Conservation (phyloP, 306 rosid species). For the Acacia melanoxylon region DNA sequence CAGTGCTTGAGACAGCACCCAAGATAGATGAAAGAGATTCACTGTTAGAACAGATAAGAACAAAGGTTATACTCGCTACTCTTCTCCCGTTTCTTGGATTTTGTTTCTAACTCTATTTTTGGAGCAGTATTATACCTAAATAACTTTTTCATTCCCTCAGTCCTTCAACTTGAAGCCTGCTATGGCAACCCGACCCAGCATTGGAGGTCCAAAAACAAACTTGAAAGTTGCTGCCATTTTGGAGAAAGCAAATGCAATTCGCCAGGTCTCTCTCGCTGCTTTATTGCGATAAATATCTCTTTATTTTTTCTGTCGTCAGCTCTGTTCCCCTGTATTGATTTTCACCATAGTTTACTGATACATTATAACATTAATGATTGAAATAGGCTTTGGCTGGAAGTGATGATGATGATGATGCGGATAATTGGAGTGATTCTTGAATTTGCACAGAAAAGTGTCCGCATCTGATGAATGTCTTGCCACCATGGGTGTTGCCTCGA, state of each 20-base stretch:
- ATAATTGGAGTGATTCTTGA: conserved; percentile 85
- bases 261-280: conserved; percentile 63
- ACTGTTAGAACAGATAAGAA: conserved; percentile 79
- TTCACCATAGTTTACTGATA: conserved; percentile 26
- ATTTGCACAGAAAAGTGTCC: conserved; percentile 20
- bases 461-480: conserved; percentile 11
- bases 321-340: not conserved
- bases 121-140: conserved; percentile 13
- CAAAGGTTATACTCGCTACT: conserved; percentile 67
- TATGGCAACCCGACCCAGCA: conserved; percentile 59
- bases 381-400: conserved; percentile 91
- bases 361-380: conserved; percentile 30
- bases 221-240: conserved; percentile 91
- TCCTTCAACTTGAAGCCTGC: conserved; percentile 97
- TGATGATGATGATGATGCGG: conserved; percentile 78
- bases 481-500: conserved; percentile 12
- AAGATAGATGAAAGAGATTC: conserved; percentile 85
- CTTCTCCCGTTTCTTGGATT: conserved; percentile 13
- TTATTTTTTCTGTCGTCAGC: not conserved
- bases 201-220: conserved; percentile 84
- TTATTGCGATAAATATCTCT: not conserved
- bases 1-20: conserved; percentile 61
- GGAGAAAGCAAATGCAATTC: conserved; percentile 95
- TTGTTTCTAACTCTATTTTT: not conserved
- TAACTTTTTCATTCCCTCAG: conserved; percentile 43